Evolutionary conservation across 345 rosid genomes (phyloP), one percentile per base, ranked within the genome.

Genomic region (Dipteronia sinensis): DNA sequence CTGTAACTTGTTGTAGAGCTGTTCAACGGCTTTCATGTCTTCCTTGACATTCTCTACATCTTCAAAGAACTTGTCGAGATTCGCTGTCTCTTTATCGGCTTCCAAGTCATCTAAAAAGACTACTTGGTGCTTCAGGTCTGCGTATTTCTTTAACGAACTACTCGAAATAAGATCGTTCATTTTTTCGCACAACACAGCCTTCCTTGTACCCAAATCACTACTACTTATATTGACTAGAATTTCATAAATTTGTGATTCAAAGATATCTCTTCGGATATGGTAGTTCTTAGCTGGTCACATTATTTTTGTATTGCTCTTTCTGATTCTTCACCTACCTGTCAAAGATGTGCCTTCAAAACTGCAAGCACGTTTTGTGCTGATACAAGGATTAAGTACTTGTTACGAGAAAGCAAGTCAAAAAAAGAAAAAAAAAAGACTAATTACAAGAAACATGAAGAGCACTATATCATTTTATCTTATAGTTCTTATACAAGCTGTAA

Each of bases 1-100:
- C 83, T 89, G 94, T 3, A 91, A 87, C 23, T 76, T 85, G 78
- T 83, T 88, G 81, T 86, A 84, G 67, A 93, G 82, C 78, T 78
- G 88, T 17, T 93, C 97, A 4, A 91, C 89, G 11, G 79, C 83
- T 82, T 78, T 85, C 87, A 93, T 91, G 69, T 91, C 97, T 61
- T 89, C 98, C 82, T 90, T 93, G 19, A 91, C 91, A 65, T 86
- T 86, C 85, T 93, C 98, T 2, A 93, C 93, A 55, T 90, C 93
- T 46, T 88, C 88, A 4, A 93, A 93, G 90, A 93, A 93, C 78
- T 86, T 90, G 80, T 93, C 92, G 63, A 92, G 94, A 83, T 88
- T 92, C 59, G 81, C 86, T 12, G 84, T 77, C 46, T 81, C 90
- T 10, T 83, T 78, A 27, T 87, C 84, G 6, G 84, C 40, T 51